phyloP scores from a whole-genome alignment of 1,284 basidiomycete genomes.

The Pseudozyma tsukubaensis region DNA sequence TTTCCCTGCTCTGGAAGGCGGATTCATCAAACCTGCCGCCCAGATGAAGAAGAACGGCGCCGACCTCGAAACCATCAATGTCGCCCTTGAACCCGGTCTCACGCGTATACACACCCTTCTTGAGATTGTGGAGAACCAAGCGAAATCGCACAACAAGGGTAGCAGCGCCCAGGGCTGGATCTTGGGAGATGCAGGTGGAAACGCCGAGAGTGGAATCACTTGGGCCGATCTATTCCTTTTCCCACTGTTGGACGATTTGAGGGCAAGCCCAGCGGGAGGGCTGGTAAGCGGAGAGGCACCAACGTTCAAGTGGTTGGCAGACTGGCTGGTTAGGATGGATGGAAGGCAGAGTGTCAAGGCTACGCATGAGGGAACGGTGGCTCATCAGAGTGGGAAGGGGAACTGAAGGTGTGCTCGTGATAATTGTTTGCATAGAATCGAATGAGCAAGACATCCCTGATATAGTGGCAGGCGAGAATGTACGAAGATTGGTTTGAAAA shows the following conservation, averaged over 20 bases:
- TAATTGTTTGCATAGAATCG: too few relatives aligned
- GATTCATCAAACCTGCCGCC: conserved; percentile 34
- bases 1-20: conserved; percentile 34
- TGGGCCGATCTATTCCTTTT: conserved; percentile 53
- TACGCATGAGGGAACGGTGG: conserved; percentile 11
- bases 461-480: too few relatives aligned
- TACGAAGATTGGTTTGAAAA: too few relatives aligned
- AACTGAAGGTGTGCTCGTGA: too few relatives aligned
- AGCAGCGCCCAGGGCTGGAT: conserved; percentile 6
- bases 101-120: conserved; percentile 14
- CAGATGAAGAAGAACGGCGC: conserved; percentile 43
- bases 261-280: conserved; percentile 9
- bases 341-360: conserved; percentile 18
- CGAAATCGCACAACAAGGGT: neutral
- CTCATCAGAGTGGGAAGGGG: neutral
- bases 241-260: conserved; percentile 40
- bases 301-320: conserved; percentile 23
- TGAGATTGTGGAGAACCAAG: conserved; percentile 35
- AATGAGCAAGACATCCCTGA: too few relatives aligned
- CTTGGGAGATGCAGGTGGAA: conserved; percentile 6
- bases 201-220: neutral
- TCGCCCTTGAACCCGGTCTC: conserved; percentile 25
- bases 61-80: conserved; percentile 29
- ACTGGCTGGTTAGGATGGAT: conserved; percentile 31
- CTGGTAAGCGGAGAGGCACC: conserved; percentile 20